Base-by-base conservation (phyloP, 1,284 basidiomycete genomes). In the Tilletia caries region DNA sequence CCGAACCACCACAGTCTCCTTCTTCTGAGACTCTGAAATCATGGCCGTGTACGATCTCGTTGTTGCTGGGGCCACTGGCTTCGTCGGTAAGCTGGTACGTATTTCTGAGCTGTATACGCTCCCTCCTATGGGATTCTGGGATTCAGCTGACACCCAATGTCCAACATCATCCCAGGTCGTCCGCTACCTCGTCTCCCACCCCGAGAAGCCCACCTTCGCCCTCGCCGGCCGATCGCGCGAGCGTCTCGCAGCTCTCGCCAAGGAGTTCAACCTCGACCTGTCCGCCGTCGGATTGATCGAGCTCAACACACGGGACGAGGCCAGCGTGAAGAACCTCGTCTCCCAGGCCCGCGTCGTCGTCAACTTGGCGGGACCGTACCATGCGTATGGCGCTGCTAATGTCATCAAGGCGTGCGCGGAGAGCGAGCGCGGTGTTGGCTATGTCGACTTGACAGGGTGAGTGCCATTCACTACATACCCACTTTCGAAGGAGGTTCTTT, bases 361-460 rank as follows among this genome's bases (percentile, higher is more conserved):
- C 71, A 80, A 80, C 71, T 72, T 76, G 41, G 79, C 76, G 15
- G 79, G 79, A 0, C 79, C 79, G 1, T 80, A 76, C 60, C 70
- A 71, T 6, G 69, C 68, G 23, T 73, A 73, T 43, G 74, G 71
- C 10, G 79, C 74, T 4, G 50, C 50, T 12, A 68, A 77, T 18
- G 72, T 84, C 78, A 23, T 86, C 4, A 86, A 86, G 60, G 86
- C 87, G 0, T 89, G 88, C 71, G 86, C 85, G n/a, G 79, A 83
- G 66, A 83, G 86, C 48, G 29, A 62, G 6, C 58, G 29, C 58
- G 87, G 88, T 1, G 86, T 85, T 67, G 88, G 89, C 80, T 91
- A 91, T 77, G 86, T 90, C 41, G 90, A 91, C 82, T 84, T 90
- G 25, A 62, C 58, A 3, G 58, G 58, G 48, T 50, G 20, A 50